Evolutionary conservation across 2,329 filamentous ascomycete species (phyloP).

Genomic region (Cladosporium sp.): DNA sequence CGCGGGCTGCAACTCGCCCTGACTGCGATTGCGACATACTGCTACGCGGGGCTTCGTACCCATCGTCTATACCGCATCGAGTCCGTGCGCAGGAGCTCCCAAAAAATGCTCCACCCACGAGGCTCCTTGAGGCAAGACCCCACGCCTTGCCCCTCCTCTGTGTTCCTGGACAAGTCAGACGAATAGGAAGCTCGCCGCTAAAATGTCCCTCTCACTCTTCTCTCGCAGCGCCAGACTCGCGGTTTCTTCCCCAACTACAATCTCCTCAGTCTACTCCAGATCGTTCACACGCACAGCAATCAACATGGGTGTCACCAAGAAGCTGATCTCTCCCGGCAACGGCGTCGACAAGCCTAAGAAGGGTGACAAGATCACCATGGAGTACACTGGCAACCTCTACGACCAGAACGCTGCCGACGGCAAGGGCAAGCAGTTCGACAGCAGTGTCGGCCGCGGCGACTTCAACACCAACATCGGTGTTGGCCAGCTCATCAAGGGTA

Average conservation of each 20-base stretch:
- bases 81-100: background rate
- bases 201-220: constrained; percentile 4
- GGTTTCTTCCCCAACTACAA: background rate
- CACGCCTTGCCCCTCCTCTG: constrained; percentile 4
- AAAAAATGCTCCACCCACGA: constrained; percentile 2
- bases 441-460: constrained; percentile 70
- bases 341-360: constrained; percentile 54
- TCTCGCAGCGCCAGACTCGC: constrained; percentile 4
- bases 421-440: constrained; percentile 81
- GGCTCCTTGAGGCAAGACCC: background rate
- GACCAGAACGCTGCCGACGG: constrained; percentile 57
- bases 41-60: background rate
- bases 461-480: constrained; percentile 76
- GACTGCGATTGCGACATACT: background rate
- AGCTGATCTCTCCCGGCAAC: constrained; percentile 57
- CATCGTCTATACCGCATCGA: background rate
- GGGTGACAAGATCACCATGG: constrained; percentile 75
- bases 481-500: constrained; percentile 81
- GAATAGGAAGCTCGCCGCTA: constrained; percentile 1
- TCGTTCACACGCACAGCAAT: constrained; percentile 7
- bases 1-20: background rate
- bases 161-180: background rate
- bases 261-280: constrained; percentile 1
- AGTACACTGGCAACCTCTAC: constrained; percentile 87
- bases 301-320: constrained; percentile 62